Conservation (phyloP, 345 rosid genomes). For the Diplotaxis tenuifolia region DNA sequence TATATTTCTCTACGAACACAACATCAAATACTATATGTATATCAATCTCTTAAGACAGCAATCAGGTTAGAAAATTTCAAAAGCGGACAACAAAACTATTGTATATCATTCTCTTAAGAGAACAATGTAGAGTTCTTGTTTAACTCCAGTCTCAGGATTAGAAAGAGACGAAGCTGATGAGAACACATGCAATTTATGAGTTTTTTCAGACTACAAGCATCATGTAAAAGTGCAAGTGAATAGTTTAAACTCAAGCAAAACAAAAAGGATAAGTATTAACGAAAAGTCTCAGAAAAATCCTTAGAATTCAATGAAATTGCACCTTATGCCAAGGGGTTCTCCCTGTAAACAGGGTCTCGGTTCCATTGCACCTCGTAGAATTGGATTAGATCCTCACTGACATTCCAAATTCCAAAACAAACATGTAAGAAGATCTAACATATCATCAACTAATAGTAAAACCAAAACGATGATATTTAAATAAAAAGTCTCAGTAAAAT, state of each 20-base stretch:
- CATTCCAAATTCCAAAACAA: not conserved
- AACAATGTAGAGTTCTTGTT: constrained; percentile 19
- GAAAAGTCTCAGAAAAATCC: not conserved
- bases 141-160: constrained; percentile 16
- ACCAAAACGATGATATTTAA: not conserved
- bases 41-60: not conserved
- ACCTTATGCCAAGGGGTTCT: not conserved
- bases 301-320: not conserved
- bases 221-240: constrained; percentile 22
- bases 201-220: constrained; percentile 34
- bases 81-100: not conserved
- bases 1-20: too few relatives aligned
- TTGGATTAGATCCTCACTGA: not conserved
- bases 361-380: not conserved
- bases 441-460: not conserved
- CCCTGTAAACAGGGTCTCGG: not conserved
- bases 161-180: constrained; percentile 25
- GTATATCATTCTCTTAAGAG: not conserved
- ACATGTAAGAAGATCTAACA: not conserved
- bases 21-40: not conserved
- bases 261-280: not conserved
- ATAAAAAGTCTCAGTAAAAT: constrained; percentile 48
- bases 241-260: constrained; percentile 29
- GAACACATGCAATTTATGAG: constrained; percentile 17
- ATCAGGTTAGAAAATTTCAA: not conserved